phyloP scores from a whole-genome alignment of 2,329 filamentous ascomycete species.

The Phoma herbarum region DNA sequence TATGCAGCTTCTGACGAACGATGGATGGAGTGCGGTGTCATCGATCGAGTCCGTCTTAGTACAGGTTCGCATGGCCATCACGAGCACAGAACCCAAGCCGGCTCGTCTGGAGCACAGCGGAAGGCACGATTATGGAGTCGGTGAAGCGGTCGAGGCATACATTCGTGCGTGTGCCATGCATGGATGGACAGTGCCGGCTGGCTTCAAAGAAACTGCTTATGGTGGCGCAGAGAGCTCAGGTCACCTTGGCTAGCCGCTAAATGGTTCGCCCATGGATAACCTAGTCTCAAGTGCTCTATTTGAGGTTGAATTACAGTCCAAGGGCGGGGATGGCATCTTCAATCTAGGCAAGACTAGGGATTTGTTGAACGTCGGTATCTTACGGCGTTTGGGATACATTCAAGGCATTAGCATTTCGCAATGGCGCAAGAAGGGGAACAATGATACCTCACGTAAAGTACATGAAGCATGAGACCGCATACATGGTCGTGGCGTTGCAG shows the following conservation, averaged over 20 bases:
- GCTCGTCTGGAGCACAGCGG: slow-evolving; percentile 67
- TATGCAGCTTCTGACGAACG: slow-evolving; percentile 83
- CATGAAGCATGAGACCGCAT: background rate
- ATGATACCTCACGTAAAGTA: background rate
- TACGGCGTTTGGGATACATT: slow-evolving; percentile 1
- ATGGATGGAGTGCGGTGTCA: slow-evolving; percentile 78
- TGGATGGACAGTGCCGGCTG: slow-evolving; percentile 75
- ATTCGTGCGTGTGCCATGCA: slow-evolving; percentile 72
- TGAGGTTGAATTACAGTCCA: background rate
- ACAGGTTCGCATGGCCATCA: slow-evolving; percentile 81
- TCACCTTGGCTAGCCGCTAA: background rate
- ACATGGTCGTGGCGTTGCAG: background rate
- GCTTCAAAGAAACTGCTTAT: slow-evolving; percentile 62
- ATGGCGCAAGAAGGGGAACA: background rate
- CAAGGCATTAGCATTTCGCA: background rate
- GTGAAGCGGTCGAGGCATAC: slow-evolving; percentile 79
- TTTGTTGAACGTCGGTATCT: background rate
- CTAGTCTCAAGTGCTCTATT: background rate
- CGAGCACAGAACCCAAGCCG: slow-evolving; percentile 71
- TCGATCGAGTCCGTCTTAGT: slow-evolving; percentile 82
- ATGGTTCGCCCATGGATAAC: background rate
- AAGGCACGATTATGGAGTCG: slow-evolving; percentile 67
- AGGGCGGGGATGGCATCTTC: background rate
- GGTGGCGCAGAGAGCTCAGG: slow-evolving; percentile 29
- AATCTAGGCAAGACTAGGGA: background rate